phyloP scores from a whole-genome alignment of 805 yeast species.

The Myxozyma nipponensis region DNA sequence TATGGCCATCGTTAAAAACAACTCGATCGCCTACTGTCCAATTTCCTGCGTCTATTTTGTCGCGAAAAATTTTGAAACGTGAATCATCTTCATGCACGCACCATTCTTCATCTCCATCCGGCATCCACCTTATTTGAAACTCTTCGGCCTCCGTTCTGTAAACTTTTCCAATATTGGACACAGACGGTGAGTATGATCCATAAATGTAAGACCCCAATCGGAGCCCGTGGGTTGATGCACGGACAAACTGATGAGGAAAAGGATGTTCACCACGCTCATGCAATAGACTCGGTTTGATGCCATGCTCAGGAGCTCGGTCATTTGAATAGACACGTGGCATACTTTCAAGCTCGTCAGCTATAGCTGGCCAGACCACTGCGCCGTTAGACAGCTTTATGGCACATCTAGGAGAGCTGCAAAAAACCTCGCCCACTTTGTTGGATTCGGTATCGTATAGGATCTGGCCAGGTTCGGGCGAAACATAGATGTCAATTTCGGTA shows the following conservation, averaged over 20 bases:
- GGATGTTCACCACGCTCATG: conserved; percentile 12
- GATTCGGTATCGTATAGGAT: conserved; percentile 13
- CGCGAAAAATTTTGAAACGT: conserved; percentile 8
- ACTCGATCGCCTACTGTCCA: conserved; percentile 29
- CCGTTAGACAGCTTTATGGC: conserved; percentile 17
- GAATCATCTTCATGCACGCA: conserved; percentile 11
- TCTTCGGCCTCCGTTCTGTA: conserved; percentile 15
- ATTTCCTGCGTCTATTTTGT: conserved; percentile 18
- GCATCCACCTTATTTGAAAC: conserved; percentile 21
- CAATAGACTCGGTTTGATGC: conserved; percentile 20
- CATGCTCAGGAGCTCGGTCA: conserved; percentile 19
- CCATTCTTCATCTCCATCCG: conserved; percentile 10
- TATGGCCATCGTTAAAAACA: conserved; percentile 10
- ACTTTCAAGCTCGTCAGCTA: conserved; percentile 5
- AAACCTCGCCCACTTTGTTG: conserved; percentile 19
- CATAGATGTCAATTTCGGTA: conserved; percentile 14
- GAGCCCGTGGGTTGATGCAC: conserved; percentile 6
- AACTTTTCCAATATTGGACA: conserved; percentile 12
- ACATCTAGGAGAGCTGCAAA: conserved; percentile 2
- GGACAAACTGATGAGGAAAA: conserved; percentile 20
- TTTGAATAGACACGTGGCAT: conserved; percentile 6
- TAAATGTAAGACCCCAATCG: conserved; percentile 22
- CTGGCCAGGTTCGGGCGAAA: conserved; percentile 23
- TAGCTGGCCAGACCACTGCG: conserved; percentile 21
- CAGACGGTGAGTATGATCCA: conserved; percentile 12